Evolutionary conservation across 2,329 filamentous ascomycete species (phyloP).

Genomic region (Lachnellula subtilissima): DNA sequence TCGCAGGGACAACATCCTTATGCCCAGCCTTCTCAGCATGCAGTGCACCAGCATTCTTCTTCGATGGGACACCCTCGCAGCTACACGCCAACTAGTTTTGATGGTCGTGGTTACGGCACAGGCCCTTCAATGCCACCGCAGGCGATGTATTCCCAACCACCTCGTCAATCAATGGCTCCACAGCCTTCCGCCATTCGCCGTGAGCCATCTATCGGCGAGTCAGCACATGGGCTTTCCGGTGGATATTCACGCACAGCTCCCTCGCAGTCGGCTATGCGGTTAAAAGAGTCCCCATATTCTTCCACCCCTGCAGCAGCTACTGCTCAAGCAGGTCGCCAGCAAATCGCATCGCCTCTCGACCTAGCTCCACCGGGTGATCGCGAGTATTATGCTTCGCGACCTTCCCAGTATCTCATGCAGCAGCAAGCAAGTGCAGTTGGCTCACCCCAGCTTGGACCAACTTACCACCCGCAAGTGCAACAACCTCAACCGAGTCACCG

Average conservation of each 20-base stretch:
- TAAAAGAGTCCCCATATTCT: constrained; percentile 33
- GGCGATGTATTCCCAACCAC: constrained; percentile 23
- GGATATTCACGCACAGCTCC: constrained; percentile 25
- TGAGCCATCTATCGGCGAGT: constrained; percentile 26
- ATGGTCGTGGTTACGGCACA: constrained; percentile 37
- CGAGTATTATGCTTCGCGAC: constrained; percentile 30
- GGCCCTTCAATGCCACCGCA: constrained; percentile 28
- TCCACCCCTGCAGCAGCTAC: constrained; percentile 24
- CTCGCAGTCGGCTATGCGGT: constrained; percentile 23
- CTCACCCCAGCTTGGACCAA: constrained; percentile 24
- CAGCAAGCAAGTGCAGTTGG: constrained; percentile 22
- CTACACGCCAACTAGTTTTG: constrained; percentile 28
- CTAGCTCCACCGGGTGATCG: constrained; percentile 23
- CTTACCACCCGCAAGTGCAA: constrained; percentile 25
- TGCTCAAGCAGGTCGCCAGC: constrained; percentile 17
- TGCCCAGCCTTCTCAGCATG: constrained; percentile 43
- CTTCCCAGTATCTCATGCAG: constrained; percentile 24
- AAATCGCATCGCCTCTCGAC: constrained; percentile 27
- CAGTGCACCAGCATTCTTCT: constrained; percentile 44
- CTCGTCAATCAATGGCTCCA: constrained; percentile 24
- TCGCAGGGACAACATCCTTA: constrained; percentile 39
- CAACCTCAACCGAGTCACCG: constrained; percentile 22
- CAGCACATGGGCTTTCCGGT: constrained; percentile 22
- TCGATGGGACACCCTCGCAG: constrained; percentile 27
- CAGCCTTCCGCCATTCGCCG: constrained; percentile 26